These are phyloP conservation scores for Mycothermus thermophilus DNA, from an alignment of 495 filamentous ascomycete species.

Conservation along the genomic window DNA sequence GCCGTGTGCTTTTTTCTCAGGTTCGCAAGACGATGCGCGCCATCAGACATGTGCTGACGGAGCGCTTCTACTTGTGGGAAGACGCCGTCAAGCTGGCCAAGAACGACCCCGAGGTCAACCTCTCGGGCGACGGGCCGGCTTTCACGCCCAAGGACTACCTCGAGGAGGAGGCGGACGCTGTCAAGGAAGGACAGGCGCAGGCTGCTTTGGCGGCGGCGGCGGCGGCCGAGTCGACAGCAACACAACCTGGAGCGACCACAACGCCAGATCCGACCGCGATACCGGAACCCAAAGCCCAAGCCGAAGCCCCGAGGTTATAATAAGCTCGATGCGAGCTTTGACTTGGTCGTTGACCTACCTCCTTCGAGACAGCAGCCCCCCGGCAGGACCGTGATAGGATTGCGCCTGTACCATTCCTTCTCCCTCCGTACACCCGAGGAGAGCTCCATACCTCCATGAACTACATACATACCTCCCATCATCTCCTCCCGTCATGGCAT, in stretches of 20 bases:
- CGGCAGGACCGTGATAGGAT: too few relatives aligned
- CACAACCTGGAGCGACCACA: background rate
- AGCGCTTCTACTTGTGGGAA: conserved; percentile 82
- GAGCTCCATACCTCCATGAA: background rate
- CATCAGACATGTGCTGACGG: conserved; percentile 75
- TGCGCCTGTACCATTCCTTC: too few relatives aligned
- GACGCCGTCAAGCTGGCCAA: conserved; percentile 61
- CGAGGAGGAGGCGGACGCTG: conserved; percentile 17
- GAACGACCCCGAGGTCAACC: conserved; percentile 49
- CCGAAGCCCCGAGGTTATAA: conserved; percentile 15
- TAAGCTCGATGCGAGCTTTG: too few relatives aligned
- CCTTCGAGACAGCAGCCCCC: too few relatives aligned
- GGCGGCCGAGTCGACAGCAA: conserved; percentile 2
- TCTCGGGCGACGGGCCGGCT: conserved; percentile 33
- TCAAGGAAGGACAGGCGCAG: conserved; percentile 2
- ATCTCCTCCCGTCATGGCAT: too few relatives aligned
- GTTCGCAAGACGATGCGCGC: conserved; percentile 55
- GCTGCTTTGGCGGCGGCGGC: conserved; percentile 1
- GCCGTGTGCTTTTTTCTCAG: conserved; percentile 29
- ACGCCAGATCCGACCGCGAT: conserved; percentile 9
- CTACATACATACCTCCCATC: too few relatives aligned
- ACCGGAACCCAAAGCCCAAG: conserved; percentile 7
- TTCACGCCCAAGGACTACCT: conserved; percentile 33
- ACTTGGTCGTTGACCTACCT: too few relatives aligned
- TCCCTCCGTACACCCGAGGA: too few relatives aligned